These are phyloP conservation scores for Pelargonium myrrhifolium DNA, from an alignment of 441 rosid genomes.

Conservation along the genomic window DNA sequence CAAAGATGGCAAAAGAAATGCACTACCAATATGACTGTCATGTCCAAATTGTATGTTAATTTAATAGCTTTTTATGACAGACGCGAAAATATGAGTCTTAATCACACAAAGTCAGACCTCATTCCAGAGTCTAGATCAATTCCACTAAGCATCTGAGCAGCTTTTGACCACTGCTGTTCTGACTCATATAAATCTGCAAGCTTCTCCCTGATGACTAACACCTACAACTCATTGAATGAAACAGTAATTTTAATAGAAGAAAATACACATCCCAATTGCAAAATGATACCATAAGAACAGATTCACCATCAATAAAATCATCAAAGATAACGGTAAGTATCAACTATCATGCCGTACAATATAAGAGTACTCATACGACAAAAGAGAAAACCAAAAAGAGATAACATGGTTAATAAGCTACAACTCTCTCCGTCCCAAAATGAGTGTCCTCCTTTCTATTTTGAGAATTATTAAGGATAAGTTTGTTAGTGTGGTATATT, in stretches of 20 bases:
- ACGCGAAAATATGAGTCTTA: constrained; percentile 11
- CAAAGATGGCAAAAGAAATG: constrained; percentile 11
- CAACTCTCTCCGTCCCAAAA: too few relatives aligned
- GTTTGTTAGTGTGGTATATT: too few relatives aligned
- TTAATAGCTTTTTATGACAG: constrained; percentile 1
- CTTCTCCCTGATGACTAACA: constrained; percentile 83
- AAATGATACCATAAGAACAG: not conserved
- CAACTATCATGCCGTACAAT: not conserved
- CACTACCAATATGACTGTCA: constrained; percentile 11
- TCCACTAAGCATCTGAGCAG: constrained; percentile 98
- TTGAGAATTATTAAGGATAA: too few relatives aligned
- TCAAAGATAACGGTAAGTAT: not conserved
- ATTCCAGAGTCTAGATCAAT: constrained; percentile 93
- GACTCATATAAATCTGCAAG: constrained; percentile 93
- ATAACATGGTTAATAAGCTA: not conserved
- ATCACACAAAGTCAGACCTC: constrained; percentile 48
- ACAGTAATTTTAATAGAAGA: not conserved
- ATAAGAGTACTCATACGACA: not conserved
- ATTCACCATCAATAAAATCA: not conserved
- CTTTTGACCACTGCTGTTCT: constrained; percentile 92
- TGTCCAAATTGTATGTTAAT: not conserved
- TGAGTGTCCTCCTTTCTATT: too few relatives aligned
- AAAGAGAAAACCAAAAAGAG: too few relatives aligned
- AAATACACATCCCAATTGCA: not conserved
- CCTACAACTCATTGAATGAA: constrained; percentile 34